Conservation (phyloP, 1,139 yeast species). For the Blastobotrys serpentis region DNA sequence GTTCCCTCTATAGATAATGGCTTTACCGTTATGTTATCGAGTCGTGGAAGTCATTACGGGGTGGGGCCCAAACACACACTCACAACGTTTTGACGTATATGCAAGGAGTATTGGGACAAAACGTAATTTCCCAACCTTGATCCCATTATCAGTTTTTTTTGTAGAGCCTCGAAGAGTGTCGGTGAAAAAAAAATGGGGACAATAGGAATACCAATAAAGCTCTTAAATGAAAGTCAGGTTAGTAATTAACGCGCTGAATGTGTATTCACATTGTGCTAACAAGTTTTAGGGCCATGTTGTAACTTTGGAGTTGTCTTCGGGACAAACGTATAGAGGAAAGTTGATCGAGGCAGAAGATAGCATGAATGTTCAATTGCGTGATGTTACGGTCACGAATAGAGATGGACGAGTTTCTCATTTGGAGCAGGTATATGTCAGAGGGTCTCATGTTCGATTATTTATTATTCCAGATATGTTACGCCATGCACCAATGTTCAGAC, state of each 20-base stretch:
- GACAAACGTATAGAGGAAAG: constrained; percentile 86
- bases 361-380: constrained; percentile 86
- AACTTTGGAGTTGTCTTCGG: constrained; percentile 78
- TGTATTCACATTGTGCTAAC: background rate
- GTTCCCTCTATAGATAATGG: too few species aligned
- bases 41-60: too few species aligned
- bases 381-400: constrained; percentile 74
- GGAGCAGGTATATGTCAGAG: constrained; percentile 87
- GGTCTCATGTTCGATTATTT: constrained; percentile 83
- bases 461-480: constrained; percentile 81
- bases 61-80: too few species aligned
- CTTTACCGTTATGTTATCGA: too few species aligned
- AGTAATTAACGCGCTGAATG: constrained; percentile 22
- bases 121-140: background rate
- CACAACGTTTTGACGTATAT: background rate
- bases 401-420: constrained; percentile 75
- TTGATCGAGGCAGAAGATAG: constrained; percentile 79
- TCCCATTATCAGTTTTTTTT: too few species aligned
- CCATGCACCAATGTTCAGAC: constrained; percentile 80
- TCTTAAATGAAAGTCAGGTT: constrained; percentile 78
- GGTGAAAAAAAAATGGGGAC: constrained; percentile 11
- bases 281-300: constrained; percentile 72
- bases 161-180: too few species aligned
- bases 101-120: constrained; percentile 12
- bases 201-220: constrained; percentile 78